Percentiles rank a stretch among this genome's conserved stretches.
Conservation (phyloP, 1,139 yeast species). For the Hansenula sp. region DNA sequence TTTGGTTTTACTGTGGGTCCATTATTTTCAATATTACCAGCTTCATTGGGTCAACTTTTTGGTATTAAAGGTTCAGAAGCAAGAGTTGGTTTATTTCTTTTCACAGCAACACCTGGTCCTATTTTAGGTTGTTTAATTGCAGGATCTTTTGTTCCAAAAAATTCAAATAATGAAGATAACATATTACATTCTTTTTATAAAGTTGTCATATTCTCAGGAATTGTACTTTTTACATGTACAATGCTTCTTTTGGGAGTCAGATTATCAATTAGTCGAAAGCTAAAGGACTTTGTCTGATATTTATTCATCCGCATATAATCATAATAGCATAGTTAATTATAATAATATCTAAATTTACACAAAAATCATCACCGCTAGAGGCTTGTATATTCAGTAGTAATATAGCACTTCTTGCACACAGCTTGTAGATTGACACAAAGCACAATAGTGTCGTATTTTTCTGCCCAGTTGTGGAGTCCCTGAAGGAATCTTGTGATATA, state of each 20-base stretch:
- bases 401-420: no score
- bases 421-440: no score
- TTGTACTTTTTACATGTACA: slow-evolving; percentile 10
- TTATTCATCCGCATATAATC: not conserved
- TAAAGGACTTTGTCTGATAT: slow-evolving; percentile 11
- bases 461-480: no score
- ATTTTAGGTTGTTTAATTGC: slow-evolving; percentile 18
- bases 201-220: slow-evolving; percentile 15
- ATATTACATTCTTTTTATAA: slow-evolving; percentile 12
- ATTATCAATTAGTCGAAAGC: slow-evolving; percentile 9
- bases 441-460: no score
- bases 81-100: slow-evolving; percentile 13
- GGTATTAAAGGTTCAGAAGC: slow-evolving; percentile 16
- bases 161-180: slow-evolving; percentile 3
- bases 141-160: slow-evolving; percentile 17
- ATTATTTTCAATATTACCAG: slow-evolving; percentile 17
- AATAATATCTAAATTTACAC: no score
- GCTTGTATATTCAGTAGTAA: no score
- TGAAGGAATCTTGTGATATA: no score
- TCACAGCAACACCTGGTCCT: slow-evolving; percentile 17
- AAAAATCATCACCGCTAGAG: no score
- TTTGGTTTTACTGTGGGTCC: slow-evolving; percentile 19
- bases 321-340: no score
- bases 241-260: slow-evolving; percentile 9
- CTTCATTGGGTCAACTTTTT: slow-evolving; percentile 17